Percentiles rank a stretch among this genome's conserved stretches.
Evolutionary conservation across 78 protist species (phyloP).

Genomic region (Speleostelium caveatum): DNA sequence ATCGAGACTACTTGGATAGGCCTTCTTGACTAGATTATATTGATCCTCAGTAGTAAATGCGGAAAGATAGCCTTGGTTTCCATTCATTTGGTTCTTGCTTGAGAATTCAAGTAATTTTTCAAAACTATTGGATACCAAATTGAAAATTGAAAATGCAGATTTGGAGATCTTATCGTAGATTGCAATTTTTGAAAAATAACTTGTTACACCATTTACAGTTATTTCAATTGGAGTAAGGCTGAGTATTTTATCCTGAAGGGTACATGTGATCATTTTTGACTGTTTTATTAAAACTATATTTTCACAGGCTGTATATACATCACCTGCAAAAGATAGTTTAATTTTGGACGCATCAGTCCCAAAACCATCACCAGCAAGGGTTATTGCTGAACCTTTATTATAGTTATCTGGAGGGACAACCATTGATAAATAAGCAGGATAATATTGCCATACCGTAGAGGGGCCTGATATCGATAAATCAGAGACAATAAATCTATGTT

Average conservation of each 20-base stretch:
- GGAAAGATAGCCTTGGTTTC: neutral
- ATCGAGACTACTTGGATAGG: neutral
- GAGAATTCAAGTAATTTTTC: neutral
- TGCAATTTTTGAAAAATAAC: neutral
- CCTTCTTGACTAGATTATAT: neutral
- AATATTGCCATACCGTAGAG: neutral
- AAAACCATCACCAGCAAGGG: slow-evolving; percentile 17
- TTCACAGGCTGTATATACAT: neutral
- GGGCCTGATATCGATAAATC: neutral
- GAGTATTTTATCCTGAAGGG: neutral
- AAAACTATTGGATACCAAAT: neutral
- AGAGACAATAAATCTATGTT: neutral
- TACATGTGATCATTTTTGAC: neutral
- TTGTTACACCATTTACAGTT: neutral
- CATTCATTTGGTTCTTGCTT: neutral
- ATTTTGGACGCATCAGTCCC: slow-evolving; percentile 1
- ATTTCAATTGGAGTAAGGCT: neutral
- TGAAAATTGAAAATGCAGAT: neutral
- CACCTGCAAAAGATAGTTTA: neutral
- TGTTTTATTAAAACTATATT: neutral
- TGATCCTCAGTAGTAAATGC: neutral
- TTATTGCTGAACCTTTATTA: neutral
- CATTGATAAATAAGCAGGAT: neutral
- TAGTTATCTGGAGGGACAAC: neutral
- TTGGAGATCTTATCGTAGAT: neutral